Percentiles rank a stretch among this genome's conserved stretches.
phyloP scores from a whole-genome alignment of 2,329 filamentous ascomycete species.

The Cryphonectria parasitica region DNA sequence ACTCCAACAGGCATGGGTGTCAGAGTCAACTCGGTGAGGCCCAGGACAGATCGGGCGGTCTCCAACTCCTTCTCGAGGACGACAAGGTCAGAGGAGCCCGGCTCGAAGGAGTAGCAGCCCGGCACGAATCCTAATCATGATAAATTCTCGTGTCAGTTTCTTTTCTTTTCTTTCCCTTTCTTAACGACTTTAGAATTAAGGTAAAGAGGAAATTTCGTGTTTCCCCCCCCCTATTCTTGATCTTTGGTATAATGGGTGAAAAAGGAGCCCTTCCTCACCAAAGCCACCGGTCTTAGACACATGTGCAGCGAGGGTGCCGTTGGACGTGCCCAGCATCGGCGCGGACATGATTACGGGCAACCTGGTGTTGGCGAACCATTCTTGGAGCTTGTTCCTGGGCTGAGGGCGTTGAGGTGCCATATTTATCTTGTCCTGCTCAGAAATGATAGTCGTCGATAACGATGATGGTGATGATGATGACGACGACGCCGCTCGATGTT shows the following conservation, averaged over 20 bases:
- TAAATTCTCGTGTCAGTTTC: constrained; percentile 7
- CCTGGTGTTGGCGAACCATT: constrained; percentile 43
- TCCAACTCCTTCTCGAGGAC: constrained; percentile 40
- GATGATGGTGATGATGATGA: not conserved
- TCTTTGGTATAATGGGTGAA: no score
- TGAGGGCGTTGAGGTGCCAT: constrained; percentile 25
- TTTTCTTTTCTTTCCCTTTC: not conserved
- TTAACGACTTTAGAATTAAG: no score
- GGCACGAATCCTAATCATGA: constrained; percentile 38
- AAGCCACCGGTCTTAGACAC: constrained; percentile 47
- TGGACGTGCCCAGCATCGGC: constrained; percentile 46
- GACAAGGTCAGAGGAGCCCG: constrained; percentile 36
- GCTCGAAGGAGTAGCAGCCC: constrained; percentile 39
- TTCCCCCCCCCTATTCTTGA: no score
- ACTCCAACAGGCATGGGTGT: constrained; percentile 56
- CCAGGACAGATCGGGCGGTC: constrained; percentile 34
- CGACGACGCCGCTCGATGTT: not conserved
- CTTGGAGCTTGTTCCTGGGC: constrained; percentile 20
- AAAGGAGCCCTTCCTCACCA: constrained; percentile 33
- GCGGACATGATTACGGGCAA: constrained; percentile 46
- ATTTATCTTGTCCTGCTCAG: not conserved
- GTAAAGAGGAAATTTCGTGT: no score
- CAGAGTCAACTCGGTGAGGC: constrained; percentile 32
- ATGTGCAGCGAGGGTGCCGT: constrained; percentile 43
- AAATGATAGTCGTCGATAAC: not conserved